Evolutionary conservation across 2,329 filamentous ascomycete species (phyloP).

Genomic region (Penicillium sp.): DNA sequence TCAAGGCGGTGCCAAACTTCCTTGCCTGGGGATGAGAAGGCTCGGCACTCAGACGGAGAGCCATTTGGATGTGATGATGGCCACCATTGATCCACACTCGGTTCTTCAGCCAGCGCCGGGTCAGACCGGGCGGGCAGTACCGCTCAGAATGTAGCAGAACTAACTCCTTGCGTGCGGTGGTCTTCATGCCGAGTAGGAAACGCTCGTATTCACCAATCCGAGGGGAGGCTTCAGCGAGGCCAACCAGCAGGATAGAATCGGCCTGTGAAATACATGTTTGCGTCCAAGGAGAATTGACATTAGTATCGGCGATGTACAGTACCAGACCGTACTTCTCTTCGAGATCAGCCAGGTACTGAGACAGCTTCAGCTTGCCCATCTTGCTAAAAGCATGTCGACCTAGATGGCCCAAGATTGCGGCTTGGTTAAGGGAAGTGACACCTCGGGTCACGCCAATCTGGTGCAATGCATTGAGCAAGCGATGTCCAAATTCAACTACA

Average conservation of each 20-base stretch:
- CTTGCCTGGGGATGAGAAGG: constrained; percentile 71
- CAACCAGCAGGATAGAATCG: constrained; percentile 90
- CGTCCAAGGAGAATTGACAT: constrained; percentile 95
- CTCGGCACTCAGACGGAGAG: constrained; percentile 70
- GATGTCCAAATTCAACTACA: constrained; percentile 89
- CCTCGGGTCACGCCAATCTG: constrained; percentile 88
- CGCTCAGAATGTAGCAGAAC: constrained; percentile 85
- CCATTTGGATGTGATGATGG: constrained; percentile 97
- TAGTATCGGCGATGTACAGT: constrained; percentile 93
- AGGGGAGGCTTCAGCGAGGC: constrained; percentile 82
- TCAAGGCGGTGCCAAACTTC: constrained; percentile 77
- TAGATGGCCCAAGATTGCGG: constrained; percentile 88
- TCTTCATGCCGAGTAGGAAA: constrained; percentile 94
- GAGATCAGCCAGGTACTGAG: constrained; percentile 91
- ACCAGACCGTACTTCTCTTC: constrained; percentile 97
- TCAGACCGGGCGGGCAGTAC: constrained; percentile 78
- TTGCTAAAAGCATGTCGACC: constrained; percentile 94
- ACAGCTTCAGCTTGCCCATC: constrained; percentile 93
- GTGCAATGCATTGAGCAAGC: constrained; percentile 77
- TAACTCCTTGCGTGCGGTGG: constrained; percentile 86
- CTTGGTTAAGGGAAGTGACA: constrained; percentile 86
- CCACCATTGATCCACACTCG: constrained; percentile 97
- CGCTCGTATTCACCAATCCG: constrained; percentile 94
- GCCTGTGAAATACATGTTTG: constrained; percentile 96
- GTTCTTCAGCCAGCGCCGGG: constrained; percentile 83